Conservation (phyloP, 768 basidiomycete genomes). For the Boletus patriciae region DNA sequence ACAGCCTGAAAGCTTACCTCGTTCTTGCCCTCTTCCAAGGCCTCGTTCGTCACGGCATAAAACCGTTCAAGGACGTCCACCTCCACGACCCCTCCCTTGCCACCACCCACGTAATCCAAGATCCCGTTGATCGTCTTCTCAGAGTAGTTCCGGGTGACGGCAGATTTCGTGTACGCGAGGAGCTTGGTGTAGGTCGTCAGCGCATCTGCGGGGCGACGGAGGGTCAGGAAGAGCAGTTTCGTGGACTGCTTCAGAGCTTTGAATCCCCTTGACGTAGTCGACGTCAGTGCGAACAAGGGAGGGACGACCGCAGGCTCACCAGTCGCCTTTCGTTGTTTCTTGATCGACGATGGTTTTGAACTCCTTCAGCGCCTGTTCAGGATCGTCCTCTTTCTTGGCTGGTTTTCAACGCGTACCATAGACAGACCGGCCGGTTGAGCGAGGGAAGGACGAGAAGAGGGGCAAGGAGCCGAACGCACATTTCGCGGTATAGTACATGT, state of each 20-base stretch:
- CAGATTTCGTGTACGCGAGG: constrained; percentile 91
- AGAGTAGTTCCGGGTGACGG: constrained; percentile 92
- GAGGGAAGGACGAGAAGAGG: neutral
- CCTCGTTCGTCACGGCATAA: constrained; percentile 90
- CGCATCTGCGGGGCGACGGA: constrained; percentile 81
- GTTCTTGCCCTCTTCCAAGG: constrained; percentile 92
- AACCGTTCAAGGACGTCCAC: constrained; percentile 91
- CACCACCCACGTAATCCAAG: constrained; percentile 94
- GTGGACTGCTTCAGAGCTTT: constrained; percentile 98
- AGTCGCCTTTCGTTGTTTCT: constrained; percentile 92
- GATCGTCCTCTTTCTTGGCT: constrained; percentile 94
- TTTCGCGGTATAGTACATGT: constrained; percentile 98
- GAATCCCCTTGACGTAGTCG: constrained; percentile 73
- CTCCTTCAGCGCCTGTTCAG: constrained; percentile 87
- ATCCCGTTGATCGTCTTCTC: constrained; percentile 99
- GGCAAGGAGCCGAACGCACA: constrained; percentile 48
- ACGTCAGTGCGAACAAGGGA: neutral
- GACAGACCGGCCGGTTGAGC: neutral
- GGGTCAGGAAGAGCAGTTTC: constrained; percentile 81
- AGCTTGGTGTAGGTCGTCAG: constrained; percentile 82
- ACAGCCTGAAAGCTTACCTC: constrained; percentile 56
- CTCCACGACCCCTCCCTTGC: constrained; percentile 73
- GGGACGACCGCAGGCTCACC: constrained; percentile 48
- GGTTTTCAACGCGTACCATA: neutral
- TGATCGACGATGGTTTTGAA: constrained; percentile 86